Evolutionary conservation across 441 rosid genomes (phyloP), one percentile per base, ranked within the genome.

Genomic region (Lagerstroemia fauriei): DNA sequence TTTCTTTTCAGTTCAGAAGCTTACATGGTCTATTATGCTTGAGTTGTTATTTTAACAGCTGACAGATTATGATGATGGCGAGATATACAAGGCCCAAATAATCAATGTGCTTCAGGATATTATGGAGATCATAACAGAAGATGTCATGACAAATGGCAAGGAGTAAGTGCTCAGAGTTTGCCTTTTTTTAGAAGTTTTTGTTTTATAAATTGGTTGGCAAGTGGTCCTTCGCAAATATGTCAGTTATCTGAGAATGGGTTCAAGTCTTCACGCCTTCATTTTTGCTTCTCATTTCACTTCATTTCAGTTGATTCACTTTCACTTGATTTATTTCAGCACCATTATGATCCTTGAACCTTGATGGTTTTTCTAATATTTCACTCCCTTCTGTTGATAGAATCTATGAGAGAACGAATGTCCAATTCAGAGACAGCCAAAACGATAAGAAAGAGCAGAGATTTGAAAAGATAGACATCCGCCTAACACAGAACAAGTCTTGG

Each of bases 51-150:
- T 78, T 79, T 85, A 83, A 80, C 95, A 97, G 99, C 88, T 84
- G 51, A 74, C 7, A 82, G 95, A 89, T 48, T 0, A 70, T 48
- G 92, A 88, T 0, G 92, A 90, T 20, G 46, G 0, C 24, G 95
- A 88, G 31, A 27, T 51, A 25, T 88, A 89, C 91, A 90, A 65
- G 88, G 84, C 97, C 88, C 94, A 91, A 84, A 95, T 95, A 87
- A 87, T 94, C 86, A 93, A 94, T 90, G 85, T 92, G 85, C 98
- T 97, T 53, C 99, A 97, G 85, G 98, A 95, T 84, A 94, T 95
- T 84, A 88, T 95, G 82, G 99, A 97, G 88, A 92, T 97, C 82
- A 91, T 95, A 78, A 89, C 78, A 24, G 89, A 93, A 81, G 95
- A 97, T 89, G 83, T 95, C 75, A 95, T 95, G 99, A 65, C 74